Evolutionary conservation across 148 eudicot species (phyloP), one percentile per base, ranked within the genome.

Genomic region (Cornus kousa): DNA sequence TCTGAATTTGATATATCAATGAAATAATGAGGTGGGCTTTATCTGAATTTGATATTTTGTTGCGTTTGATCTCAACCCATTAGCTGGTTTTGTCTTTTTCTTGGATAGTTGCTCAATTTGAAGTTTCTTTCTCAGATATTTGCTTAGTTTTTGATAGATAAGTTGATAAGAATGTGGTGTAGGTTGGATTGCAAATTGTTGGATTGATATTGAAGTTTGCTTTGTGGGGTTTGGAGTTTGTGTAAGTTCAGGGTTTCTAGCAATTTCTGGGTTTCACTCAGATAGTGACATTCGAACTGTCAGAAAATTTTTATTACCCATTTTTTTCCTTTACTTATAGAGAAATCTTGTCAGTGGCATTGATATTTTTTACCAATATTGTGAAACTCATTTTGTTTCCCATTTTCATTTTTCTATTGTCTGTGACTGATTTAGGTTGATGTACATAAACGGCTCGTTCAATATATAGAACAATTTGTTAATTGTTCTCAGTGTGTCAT

Each of bases 121-220:
- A 74, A 71, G 59, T 55, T 40, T 40, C 28, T 4, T 14, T 39
- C 74, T 60, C 19, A 77, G 90, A 87, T 85, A 78, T 85, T 79
- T 84, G 65, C 57, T 57, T 28, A 43, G 1, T 43, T 20, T n/a
- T 72, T 83, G 79, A 73, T 64, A 31, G 59, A 67, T 50, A 69
- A 62, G 68, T 70, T 77, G 80, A 86, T 81, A 72, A 84, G 81
- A 78, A 77, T 85, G 86, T 80, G 85, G 89, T 82, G 82, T 35
- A 35, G 37, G 67, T 22, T 83, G 68, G 48, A 80, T 78, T 4
- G 50, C 85, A 88, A 83, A 73, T 83, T 80, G 84, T 72, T 57
- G 77, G 48, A 53, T 75, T 80, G 78, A 77, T 79, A 79, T 80
- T 79, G 33, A n/a, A 67, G 75, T 70, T 76, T 68, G 76, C 43